Percentiles rank a stretch among this genome's conserved stretches.
Evolutionary conservation across 2,329 filamentous ascomycete species (phyloP).

Genomic region (Penicillium sclerotigenum): DNA sequence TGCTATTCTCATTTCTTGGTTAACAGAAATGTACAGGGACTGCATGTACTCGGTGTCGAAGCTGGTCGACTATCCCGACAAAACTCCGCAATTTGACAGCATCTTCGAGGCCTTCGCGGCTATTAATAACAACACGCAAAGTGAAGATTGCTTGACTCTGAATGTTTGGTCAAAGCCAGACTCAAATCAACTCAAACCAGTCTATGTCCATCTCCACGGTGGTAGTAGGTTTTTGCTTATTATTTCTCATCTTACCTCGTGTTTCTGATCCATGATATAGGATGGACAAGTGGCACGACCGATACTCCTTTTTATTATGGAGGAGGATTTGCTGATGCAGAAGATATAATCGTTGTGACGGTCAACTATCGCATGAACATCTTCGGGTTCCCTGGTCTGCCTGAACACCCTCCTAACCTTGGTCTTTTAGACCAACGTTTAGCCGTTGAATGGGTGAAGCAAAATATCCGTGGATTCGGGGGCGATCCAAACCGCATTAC

Average conservation of each 20-base stretch:
- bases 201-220: constrained; percentile 43
- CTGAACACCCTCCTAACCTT: constrained; percentile 40
- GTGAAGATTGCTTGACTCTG: constrained; percentile 35
- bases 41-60: constrained; percentile 2
- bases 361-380: constrained; percentile 43
- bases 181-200: constrained; percentile 27
- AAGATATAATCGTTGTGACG: constrained; percentile 41
- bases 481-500: constrained; percentile 48
- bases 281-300: constrained; percentile 35
- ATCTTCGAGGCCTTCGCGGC: constrained; percentile 24
- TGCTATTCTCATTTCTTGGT: background rate
- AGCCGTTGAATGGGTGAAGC: constrained; percentile 51
- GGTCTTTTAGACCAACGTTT: constrained; percentile 54
- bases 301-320: constrained; percentile 39
- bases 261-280: constrained; percentile 15
- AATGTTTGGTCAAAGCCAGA: constrained; percentile 31
- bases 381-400: constrained; percentile 41
- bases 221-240: constrained; percentile 21
- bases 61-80: constrained; percentile 18
- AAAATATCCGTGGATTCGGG: constrained; percentile 52
- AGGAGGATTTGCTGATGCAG: constrained; percentile 33
- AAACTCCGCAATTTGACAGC: constrained; percentile 17
- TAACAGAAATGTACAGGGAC: background rate
- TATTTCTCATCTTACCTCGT: background rate
- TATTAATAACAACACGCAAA: constrained; percentile 27